Evolutionary conservation across 1,139 yeast genomes (phyloP).

Genomic region (Sugiyamaella japonica): DNA sequence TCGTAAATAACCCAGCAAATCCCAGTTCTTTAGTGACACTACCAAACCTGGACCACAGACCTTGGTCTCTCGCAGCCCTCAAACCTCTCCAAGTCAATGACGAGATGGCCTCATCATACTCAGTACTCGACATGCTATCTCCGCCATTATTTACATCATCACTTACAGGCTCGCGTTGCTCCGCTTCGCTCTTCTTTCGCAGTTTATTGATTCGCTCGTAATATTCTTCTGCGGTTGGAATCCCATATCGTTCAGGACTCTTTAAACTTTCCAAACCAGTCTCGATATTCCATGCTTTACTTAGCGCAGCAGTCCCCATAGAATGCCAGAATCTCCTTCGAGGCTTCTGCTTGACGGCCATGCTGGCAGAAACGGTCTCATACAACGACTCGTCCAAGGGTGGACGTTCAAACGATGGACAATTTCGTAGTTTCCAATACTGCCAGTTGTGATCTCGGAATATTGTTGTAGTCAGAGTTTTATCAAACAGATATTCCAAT

Average conservation of each 20-base stretch:
- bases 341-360: constrained; percentile 27
- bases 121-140: not conserved
- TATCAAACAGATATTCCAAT: constrained; percentile 20
- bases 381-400: constrained; percentile 22
- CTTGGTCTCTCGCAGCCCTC: constrained; percentile 38
- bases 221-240: constrained; percentile 30
- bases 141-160: constrained; percentile 16
- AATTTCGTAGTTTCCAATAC: constrained; percentile 39
- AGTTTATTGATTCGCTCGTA: constrained; percentile 24
- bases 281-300: constrained; percentile 37
- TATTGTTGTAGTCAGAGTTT: constrained; percentile 31
- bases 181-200: constrained; percentile 6
- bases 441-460: constrained; percentile 40
- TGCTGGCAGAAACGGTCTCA: constrained; percentile 21
- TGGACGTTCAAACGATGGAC: constrained; percentile 38
- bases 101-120: constrained; percentile 19
- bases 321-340: constrained; percentile 35
- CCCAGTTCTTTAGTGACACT: constrained; percentile 30
- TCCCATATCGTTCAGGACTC: constrained; percentile 18
- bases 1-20: constrained; percentile 33
- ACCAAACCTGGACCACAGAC: constrained; percentile 37
- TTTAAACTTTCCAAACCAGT: constrained; percentile 34
- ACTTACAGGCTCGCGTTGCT: not conserved
- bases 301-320: constrained; percentile 42
- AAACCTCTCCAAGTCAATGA: constrained; percentile 39